phyloP scores from a whole-genome alignment of 2,329 filamentous ascomycete genomes.

The Conoideocrella luteorostrata region DNA sequence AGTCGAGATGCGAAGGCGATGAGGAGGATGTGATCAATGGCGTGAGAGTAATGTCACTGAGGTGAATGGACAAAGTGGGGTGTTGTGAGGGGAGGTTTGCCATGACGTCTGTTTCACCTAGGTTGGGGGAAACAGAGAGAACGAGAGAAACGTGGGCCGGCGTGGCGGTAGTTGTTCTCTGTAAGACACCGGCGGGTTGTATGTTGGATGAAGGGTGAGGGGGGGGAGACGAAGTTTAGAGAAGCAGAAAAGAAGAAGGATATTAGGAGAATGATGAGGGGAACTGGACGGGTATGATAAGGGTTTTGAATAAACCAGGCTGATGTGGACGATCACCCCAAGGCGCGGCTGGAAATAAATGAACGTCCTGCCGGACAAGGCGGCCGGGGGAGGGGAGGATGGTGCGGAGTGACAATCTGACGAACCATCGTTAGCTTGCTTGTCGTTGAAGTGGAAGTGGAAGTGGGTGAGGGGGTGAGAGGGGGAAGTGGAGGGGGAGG shows the following conservation, averaged over 20 bases:
- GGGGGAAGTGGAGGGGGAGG: no score
- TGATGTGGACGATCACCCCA: no score
- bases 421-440: no score
- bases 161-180: no score
- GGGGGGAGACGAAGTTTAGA: not conserved
- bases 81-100: slow-evolving; percentile 38
- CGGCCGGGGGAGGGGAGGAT: no score
- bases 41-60: slow-evolving; percentile 50
- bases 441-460: no score
- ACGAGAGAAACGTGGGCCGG: not conserved
- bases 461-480: no score
- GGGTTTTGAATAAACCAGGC: not conserved
- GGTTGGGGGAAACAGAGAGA: not conserved
- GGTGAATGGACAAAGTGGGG: slow-evolving; percentile 47
- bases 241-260: not conserved
- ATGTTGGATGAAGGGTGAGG: no score
- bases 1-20: slow-evolving; percentile 35
- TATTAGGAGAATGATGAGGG: not conserved
- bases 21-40: slow-evolving; percentile 50
- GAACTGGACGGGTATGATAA: not conserved
- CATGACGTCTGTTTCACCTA: slow-evolving; percentile 21
- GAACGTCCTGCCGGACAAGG: no score
- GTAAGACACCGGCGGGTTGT: no score
- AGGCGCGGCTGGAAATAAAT: no score
- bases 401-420: no score